A percentile compares a stretch with the other conserved stretches of the same genome.
phyloP scores from a whole-genome alignment of 805 yeast genomes.

The Monosporozyma siamensis region DNA sequence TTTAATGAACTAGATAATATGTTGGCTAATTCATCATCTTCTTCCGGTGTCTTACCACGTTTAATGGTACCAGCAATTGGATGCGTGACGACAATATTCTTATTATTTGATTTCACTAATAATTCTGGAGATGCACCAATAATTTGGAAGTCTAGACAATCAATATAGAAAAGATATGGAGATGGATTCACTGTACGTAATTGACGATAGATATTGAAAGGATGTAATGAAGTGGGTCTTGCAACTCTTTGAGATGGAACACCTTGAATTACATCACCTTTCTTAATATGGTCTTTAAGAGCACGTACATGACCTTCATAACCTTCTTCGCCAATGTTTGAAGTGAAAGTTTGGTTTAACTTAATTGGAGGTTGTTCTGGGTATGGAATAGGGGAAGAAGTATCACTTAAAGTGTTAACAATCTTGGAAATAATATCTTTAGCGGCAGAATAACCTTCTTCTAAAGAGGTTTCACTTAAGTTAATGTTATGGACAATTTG shows the following conservation, averaged over 20 bases:
- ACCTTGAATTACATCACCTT: slow-evolving; percentile 94
- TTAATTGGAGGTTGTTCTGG: slow-evolving; percentile 73
- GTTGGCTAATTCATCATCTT: slow-evolving; percentile 77
- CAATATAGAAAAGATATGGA: slow-evolving; percentile 92
- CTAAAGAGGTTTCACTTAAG: slow-evolving; percentile 30
- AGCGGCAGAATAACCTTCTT: slow-evolving; percentile 45
- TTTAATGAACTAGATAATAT: slow-evolving; percentile 67
- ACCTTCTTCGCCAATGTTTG: slow-evolving; percentile 91
- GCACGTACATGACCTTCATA: slow-evolving; percentile 72
- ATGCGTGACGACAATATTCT: slow-evolving; percentile 77
- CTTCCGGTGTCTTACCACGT: slow-evolving; percentile 85
- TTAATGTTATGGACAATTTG: slow-evolving; percentile 80
- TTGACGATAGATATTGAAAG: slow-evolving; percentile 92
- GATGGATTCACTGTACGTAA: slow-evolving; percentile 94
- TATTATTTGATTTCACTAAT: slow-evolving; percentile 67
- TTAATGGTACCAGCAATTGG: slow-evolving; percentile 96
- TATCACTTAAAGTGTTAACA: slow-evolving; percentile 40
- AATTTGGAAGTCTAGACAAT: slow-evolving; percentile 82
- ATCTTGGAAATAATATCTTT: slow-evolving; percentile 48
- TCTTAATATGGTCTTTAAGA: slow-evolving; percentile 70
- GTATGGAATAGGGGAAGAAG: slow-evolving; percentile 37
- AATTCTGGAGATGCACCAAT: slow-evolving; percentile 98
- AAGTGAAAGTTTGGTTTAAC: slow-evolving; percentile 58
- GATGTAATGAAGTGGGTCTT: slow-evolving; percentile 90
- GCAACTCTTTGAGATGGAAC: slow-evolving; percentile 97